Percentiles rank a stretch among this genome's conserved stretches.
These are phyloP conservation scores for Polygonum aviculare DNA, from an alignment of 148 eudicot species.

Conservation along the genomic window DNA sequence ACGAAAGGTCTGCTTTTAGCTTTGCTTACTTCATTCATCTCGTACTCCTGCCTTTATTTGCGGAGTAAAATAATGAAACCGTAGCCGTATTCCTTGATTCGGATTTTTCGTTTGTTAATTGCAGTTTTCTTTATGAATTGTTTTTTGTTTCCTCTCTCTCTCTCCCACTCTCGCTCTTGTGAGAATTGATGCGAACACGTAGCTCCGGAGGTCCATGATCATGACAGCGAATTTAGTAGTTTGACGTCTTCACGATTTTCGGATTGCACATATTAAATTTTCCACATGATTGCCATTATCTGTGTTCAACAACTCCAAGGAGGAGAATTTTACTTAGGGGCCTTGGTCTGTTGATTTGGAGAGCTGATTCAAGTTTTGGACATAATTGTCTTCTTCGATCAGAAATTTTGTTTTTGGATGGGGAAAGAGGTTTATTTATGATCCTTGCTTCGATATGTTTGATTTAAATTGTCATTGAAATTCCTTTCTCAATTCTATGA, in stretches of 20 bases:
- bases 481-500: background rate
- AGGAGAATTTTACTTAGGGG: background rate
- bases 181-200: constrained; percentile 8
- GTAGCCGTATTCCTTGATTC: background rate
- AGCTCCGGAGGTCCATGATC: background rate
- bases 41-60: background rate
- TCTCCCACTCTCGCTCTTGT: background rate
- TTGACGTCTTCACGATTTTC: constrained; percentile 10
- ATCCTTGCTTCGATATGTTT: background rate
- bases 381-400: background rate
- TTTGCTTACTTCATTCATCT: background rate
- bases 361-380: constrained; percentile 3
- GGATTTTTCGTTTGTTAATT: background rate
- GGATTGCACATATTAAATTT: background rate
- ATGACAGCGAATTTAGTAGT: constrained; percentile 4
- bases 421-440: background rate
- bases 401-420: background rate
- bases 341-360: background rate
- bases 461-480: background rate
- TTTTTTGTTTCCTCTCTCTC: constrained; percentile 13
- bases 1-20: constrained; percentile 10
- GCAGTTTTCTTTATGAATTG: constrained; percentile 9
- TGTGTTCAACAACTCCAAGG: constrained; percentile 6
- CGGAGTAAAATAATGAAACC: constrained; percentile 16
- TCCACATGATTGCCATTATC: constrained; percentile 8